Percentiles rank a stretch among this genome's conserved stretches.
Conservation (phyloP, 1,139 yeast genomes). For the Petasospora rhodanensis region DNA sequence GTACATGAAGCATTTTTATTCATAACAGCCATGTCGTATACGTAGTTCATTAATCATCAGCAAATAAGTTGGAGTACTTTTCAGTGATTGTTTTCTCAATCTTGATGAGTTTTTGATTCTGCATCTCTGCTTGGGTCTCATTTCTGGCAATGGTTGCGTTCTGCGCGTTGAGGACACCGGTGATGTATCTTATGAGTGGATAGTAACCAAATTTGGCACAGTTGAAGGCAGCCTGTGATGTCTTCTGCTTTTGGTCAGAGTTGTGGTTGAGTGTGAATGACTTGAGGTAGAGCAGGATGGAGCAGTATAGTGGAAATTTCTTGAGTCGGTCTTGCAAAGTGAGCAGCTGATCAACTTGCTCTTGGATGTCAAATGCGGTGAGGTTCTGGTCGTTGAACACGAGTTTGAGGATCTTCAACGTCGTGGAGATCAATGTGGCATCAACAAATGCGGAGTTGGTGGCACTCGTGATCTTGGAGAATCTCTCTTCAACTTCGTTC, state of each 20-base stretch:
- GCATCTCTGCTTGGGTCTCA: conserved; percentile 22
- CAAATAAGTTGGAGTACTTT: conserved; percentile 4
- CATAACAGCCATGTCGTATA: too few relatives aligned
- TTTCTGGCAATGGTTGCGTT: conserved; percentile 23
- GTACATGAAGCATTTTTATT: too few relatives aligned
- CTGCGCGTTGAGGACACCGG: conserved; percentile 19
- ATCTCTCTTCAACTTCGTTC: conserved; percentile 1
- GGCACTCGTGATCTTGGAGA: conserved; percentile 5
- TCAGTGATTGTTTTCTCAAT: conserved; percentile 5
- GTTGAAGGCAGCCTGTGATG: conserved; percentile 24
- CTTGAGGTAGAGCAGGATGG: conserved; percentile 21
- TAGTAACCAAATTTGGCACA: conserved; percentile 22
- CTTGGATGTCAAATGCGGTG: conserved; percentile 15
- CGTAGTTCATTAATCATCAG: not conserved
- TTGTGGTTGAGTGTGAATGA: conserved; percentile 22
- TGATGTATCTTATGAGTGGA: conserved; percentile 21
- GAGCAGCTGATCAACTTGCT: conserved; percentile 12
- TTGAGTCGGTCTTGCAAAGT: conserved; percentile 17
- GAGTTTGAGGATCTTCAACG: conserved; percentile 10
- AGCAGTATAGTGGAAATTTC: conserved; percentile 17
- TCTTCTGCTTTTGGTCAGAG: conserved; percentile 25
- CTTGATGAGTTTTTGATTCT: conserved; percentile 18
- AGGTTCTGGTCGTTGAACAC: conserved; percentile 14
- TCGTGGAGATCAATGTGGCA: conserved; percentile 15
- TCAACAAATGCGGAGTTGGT: conserved; percentile 5